A percentile compares a stretch with the other conserved stretches of the same genome.
Evolutionary conservation across 106 monocot genomes (phyloP).

Genomic region (Triglochin maritima): DNA sequence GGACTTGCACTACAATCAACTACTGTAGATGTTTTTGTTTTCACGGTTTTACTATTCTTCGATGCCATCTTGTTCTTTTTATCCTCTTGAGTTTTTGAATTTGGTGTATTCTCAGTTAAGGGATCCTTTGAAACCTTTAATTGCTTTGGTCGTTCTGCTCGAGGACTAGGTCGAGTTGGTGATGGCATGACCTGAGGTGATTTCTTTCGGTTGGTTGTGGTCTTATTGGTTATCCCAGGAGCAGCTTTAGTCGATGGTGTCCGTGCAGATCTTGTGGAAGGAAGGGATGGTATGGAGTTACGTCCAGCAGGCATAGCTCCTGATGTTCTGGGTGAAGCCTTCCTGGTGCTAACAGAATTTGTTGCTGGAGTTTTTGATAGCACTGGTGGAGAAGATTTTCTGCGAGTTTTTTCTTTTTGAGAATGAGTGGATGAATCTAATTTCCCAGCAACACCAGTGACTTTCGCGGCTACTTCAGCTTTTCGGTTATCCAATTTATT

Average conservation of each 20-base stretch:
- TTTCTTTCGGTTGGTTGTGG: conserved; percentile 26
- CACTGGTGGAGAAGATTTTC: conserved; percentile 77
- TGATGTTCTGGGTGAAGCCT: conserved; percentile 26
- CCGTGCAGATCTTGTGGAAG: conserved; percentile 29
- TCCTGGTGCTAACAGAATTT: conserved; percentile 42
- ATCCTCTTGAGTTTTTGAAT: conserved; percentile 32
- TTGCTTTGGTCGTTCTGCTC: conserved; percentile 23
- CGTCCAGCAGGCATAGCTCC: conserved; percentile 24
- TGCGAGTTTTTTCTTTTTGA: conserved; percentile 39
- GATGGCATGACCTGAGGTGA: conserved; percentile 26
- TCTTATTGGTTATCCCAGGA: conserved; percentile 7
- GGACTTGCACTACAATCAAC: conserved; percentile 27
- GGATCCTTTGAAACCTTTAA: conserved; percentile 24
- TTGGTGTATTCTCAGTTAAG: conserved; percentile 24
- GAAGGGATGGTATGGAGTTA: conserved; percentile 31
- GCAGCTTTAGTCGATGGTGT: conserved; percentile 36
- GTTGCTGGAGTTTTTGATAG: conserved; percentile 45
- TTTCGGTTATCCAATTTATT: conserved; percentile 45
- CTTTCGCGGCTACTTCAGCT: conserved; percentile 29
- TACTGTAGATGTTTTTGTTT: conserved; percentile 24
- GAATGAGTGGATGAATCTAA: conserved; percentile 21
- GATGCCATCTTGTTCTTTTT: conserved; percentile 28
- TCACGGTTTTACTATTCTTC: conserved; percentile 29
- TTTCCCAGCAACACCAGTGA: conserved; percentile 16
- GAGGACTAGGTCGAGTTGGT: conserved; percentile 21